Evolutionary conservation across 2,329 filamentous ascomycete genomes (phyloP), one percentile per base, ranked within the genome.

Genomic region (Thielaviopsis punctulata): DNA sequence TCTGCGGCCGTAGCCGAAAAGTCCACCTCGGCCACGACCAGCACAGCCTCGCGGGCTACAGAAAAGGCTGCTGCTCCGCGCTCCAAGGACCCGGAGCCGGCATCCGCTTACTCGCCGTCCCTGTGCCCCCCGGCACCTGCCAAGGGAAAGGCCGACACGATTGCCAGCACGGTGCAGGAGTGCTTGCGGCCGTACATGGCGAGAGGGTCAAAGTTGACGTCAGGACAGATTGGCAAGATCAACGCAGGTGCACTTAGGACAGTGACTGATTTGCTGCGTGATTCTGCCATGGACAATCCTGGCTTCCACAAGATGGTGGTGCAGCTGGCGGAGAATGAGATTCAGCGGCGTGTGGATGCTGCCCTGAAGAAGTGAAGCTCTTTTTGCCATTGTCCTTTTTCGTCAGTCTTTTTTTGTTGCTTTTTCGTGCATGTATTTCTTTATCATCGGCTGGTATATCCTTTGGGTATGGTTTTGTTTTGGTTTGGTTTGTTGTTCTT

Each of bases 151-250:
- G 33, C 51, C 21, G 51, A 53, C 24, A 18, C 19, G 23, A 36
- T 53, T 22, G 39, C 48, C 13, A 41, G 30, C n/a, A 48, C 52
- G 41, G 48, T 54, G 12, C 52, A 54, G 18, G 41, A 49, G 12
- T 47, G 48, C 39, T 19, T 54, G 15, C 52, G 52, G 24, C 49
- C 39, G n/a, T 45, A 51, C 48, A 54, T 54, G 52, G 48, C 43
- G 21, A 21, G 30, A 2, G 27, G 22, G 21, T 48, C 27, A n/a
- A 48, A 44, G 9, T n/a, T 54, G 23, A 50, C 52, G 9, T 47
- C 23, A 21, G 52, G 52, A 2, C 52, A 54, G 45, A 51, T 54
- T 36, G 52, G 52, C 25, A 27, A 39, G 25, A 54, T 54, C 33
- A 50, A 50, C 25, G 52, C 52, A 18, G 27, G 25, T 33, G 52